Evolutionary conservation across 345 rosid genomes (phyloP).

Genomic region (Populus alba): DNA sequence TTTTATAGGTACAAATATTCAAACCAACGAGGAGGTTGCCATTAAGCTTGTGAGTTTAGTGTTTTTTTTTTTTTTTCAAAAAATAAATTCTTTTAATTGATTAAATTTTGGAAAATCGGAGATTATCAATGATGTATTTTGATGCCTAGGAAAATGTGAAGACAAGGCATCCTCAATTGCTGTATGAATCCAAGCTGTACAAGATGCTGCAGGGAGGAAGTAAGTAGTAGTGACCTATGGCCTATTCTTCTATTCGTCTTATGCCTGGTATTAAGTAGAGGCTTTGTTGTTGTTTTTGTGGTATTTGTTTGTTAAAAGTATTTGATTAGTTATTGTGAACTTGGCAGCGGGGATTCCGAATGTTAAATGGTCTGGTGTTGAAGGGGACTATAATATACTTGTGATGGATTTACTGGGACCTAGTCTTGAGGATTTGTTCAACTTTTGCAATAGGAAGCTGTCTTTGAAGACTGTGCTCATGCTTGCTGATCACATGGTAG

Average conservation of each 20-base stretch:
- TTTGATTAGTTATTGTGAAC: constrained; percentile 7
- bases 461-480: constrained; percentile 84
- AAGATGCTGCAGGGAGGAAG: constrained; percentile 96
- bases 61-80: background rate
- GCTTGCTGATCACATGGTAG: constrained; percentile 98
- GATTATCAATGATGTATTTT: background rate
- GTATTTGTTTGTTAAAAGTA: background rate
- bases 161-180: constrained; percentile 90
- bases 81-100: no score
- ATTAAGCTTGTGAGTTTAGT: constrained; percentile 79
- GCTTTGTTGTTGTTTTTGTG: background rate
- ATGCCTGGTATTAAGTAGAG: background rate
- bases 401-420: constrained; percentile 90
- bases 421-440: constrained; percentile 90
- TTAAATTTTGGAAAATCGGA: no score
- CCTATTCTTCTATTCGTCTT: no score
- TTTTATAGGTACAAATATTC: constrained; percentile 66
- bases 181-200: constrained; percentile 79
- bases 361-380: constrained; percentile 79
- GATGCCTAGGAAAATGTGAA: constrained; percentile 70
- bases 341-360: constrained; percentile 77
- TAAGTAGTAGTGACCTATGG: constrained; percentile 19
- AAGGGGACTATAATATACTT: constrained; percentile 83
- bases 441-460: constrained; percentile 79
- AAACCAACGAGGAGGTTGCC: constrained; percentile 91